phyloP scores from a whole-genome alignment of 352 stramenopile genomes.

The Phytophthora ohioensis region DNA sequence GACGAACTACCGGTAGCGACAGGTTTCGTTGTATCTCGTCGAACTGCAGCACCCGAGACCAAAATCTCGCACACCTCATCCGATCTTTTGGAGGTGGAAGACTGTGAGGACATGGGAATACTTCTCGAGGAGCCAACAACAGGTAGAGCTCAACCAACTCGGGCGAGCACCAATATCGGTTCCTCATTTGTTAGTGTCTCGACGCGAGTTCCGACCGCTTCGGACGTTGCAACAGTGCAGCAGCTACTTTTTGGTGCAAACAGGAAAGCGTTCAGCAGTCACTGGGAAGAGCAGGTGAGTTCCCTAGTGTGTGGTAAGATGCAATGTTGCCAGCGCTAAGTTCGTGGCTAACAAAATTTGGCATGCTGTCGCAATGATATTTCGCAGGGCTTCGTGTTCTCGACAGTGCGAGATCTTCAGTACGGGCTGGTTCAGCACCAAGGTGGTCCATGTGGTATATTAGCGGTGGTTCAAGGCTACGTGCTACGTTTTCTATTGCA shows the following conservation, averaged over 20 bases:
- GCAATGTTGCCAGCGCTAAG: background rate
- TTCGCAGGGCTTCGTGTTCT: conserved; percentile 76
- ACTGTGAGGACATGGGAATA: conserved; percentile 58
- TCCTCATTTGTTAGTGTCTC: conserved; percentile 4
- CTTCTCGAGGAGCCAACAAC: conserved; percentile 22
- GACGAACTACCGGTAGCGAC: background rate
- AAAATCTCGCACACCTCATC: conserved; percentile 5
- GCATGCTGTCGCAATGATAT: conserved; percentile 13
- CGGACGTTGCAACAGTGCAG: conserved; percentile 60
- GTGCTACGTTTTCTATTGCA: conserved; percentile 83
- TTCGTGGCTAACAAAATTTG: conserved; percentile 11
- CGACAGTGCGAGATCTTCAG: conserved; percentile 50
- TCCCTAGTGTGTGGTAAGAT: conserved; percentile 7
- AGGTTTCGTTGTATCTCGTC: conserved; percentile 26
- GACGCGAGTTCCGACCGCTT: conserved; percentile 38
- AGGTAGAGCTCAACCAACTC: conserved; percentile 5
- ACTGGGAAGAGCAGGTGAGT: conserved; percentile 76
- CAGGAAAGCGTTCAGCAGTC: conserved; percentile 68
- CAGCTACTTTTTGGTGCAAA: conserved; percentile 63
- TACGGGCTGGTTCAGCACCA: conserved; percentile 95
- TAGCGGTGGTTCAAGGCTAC: conserved; percentile 95
- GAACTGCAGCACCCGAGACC: background rate
- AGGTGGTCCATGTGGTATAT: conserved; percentile 95
- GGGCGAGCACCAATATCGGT: background rate
- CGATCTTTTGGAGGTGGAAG: conserved; percentile 55